phyloP scores from a whole-genome alignment of 1,284 basidiomycete genomes.

The Ustilago nuda region DNA sequence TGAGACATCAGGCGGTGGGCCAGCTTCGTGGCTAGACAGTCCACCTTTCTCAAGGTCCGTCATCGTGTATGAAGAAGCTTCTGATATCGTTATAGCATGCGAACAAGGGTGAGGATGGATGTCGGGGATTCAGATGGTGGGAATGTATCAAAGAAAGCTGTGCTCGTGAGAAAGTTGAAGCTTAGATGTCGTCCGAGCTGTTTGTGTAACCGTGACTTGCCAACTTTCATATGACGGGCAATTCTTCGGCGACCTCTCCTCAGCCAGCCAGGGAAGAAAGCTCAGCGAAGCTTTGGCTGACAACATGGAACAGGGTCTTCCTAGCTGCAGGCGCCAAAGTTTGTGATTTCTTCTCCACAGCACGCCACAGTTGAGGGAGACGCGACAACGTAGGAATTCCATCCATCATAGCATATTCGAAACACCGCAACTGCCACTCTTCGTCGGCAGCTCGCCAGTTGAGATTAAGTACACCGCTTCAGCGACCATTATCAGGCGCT shows the following conservation, averaged over 20 bases:
- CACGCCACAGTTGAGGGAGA: neutral
- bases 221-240: neutral
- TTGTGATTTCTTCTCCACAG: neutral
- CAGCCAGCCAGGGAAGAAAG: neutral
- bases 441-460: too few relatives aligned
- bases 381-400: too few relatives aligned
- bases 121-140: neutral
- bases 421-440: too few relatives aligned
- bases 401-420: too few relatives aligned
- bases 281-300: neutral
- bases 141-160: neutral
- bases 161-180: neutral
- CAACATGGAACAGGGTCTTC: neutral
- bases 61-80: neutral
- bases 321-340: neutral
- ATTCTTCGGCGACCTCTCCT: neutral
- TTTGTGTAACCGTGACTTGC: neutral
- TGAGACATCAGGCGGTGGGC: neutral
- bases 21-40: neutral
- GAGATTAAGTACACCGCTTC: too few relatives aligned
- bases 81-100: neutral
- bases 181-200: neutral
- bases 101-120: neutral
- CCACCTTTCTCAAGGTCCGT: constrained; percentile 2
- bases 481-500: too few relatives aligned